Conservation (phyloP, 441 rosid genomes). For the Gossypium trilobum region DNA sequence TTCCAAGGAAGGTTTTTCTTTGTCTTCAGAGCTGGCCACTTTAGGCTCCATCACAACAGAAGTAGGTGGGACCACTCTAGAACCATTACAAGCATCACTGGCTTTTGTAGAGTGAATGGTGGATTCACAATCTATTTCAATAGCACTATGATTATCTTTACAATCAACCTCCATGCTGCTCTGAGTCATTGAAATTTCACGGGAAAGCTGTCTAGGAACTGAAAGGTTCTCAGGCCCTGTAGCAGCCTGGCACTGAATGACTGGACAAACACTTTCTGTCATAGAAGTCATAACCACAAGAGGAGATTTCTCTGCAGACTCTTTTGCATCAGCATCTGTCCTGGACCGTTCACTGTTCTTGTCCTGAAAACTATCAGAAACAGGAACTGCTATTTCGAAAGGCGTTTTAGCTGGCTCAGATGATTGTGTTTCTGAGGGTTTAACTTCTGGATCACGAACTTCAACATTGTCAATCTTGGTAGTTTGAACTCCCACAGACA, state of each 20-base stretch:
- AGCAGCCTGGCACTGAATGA: conserved; percentile 17
- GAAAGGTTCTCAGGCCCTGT: conserved; percentile 13
- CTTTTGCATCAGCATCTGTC: conserved; percentile 13
- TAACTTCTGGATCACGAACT: conserved; percentile 3
- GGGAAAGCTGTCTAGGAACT: conserved; percentile 16
- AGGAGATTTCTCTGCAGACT: conserved; percentile 13
- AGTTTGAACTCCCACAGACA: conserved; percentile 3
- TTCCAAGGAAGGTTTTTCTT: background rate
- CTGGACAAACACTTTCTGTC: conserved; percentile 11
- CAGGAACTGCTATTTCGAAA: background rate
- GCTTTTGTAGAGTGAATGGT: background rate
- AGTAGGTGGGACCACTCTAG: background rate
- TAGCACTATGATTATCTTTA: conserved; percentile 22
- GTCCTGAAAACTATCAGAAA: conserved; percentile 13
- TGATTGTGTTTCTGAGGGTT: conserved; percentile 3
- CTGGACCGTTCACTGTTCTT: conserved; percentile 16
- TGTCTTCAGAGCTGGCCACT: background rate
- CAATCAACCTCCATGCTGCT: conserved; percentile 21
- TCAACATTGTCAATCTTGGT: background rate
- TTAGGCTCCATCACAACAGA: background rate
- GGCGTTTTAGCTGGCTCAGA: background rate
- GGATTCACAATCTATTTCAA: background rate
- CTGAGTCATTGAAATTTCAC: conserved; percentile 5
- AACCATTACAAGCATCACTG: conserved; percentile 2
- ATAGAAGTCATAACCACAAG: conserved; percentile 10